phyloP scores from a whole-genome alignment of 73 alveolate genomes.

The Durusdinium trenchii region DNA sequence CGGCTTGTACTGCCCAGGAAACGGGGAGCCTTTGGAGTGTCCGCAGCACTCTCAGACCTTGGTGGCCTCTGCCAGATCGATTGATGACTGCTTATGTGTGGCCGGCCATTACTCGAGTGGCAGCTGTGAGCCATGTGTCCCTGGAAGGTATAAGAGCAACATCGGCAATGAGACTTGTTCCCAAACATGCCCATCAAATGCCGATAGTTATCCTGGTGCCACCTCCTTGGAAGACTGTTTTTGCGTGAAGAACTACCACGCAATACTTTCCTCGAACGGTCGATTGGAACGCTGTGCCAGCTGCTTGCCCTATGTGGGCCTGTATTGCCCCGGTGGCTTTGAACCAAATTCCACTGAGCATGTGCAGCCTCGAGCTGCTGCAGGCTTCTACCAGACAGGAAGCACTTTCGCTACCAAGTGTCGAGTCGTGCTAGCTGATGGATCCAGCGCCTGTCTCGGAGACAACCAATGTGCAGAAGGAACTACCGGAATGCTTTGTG shows the following conservation, averaged over 20 bases:
- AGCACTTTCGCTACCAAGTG: background rate
- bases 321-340: constrained; percentile 50
- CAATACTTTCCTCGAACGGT: background rate
- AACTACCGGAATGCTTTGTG: background rate
- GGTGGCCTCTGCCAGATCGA: background rate
- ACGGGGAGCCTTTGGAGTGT: background rate
- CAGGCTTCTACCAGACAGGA: constrained; percentile 37
- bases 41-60: background rate
- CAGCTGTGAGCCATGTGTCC: constrained; percentile 29
- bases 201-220: constrained; percentile 15
- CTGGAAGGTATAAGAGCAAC: background rate
- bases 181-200: constrained; percentile 41
- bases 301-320: constrained; percentile 1
- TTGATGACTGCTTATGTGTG: background rate
- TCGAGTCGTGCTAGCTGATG: background rate
- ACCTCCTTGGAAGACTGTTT: constrained; percentile 16
- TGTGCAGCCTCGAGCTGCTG: background rate
- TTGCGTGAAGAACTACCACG: constrained; percentile 19
- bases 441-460: constrained; percentile 27
- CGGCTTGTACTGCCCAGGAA: constrained; percentile 37
- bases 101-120: background rate
- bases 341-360: background rate
- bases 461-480: constrained; percentile 15
- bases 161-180: background rate
- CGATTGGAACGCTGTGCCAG: constrained; percentile 31